Evolutionary conservation across 2,329 filamentous ascomycete genomes (phyloP).

Genomic region (Colletotrichum sp.): DNA sequence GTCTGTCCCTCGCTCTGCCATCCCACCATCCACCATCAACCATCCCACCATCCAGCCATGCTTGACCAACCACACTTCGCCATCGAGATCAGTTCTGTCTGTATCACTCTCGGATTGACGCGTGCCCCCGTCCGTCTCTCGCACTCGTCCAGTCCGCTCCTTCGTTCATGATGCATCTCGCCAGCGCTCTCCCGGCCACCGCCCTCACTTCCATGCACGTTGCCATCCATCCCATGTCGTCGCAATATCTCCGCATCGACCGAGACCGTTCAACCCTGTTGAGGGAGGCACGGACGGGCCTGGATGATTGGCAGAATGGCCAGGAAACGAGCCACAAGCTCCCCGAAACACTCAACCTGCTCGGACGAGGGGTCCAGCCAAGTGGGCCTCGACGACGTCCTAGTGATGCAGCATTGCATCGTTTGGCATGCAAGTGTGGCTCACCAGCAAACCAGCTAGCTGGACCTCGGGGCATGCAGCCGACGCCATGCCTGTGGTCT

Average conservation of each 20-base stretch:
- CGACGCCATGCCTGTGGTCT: neutral
- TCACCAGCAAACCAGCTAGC: neutral
- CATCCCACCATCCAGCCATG: neutral
- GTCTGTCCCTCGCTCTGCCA: neutral
- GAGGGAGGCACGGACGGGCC: neutral
- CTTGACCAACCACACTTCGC: neutral
- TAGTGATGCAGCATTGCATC: conserved; percentile 20
- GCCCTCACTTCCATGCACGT: neutral
- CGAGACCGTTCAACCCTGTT: neutral
- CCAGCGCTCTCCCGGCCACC: neutral
- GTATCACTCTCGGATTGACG: neutral
- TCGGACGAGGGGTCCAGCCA: conserved; percentile 10
- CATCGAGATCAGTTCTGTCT: neutral
- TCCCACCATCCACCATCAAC: neutral
- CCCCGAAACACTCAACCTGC: neutral
- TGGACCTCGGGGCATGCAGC: neutral
- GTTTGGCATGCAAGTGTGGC: conserved; percentile 15
- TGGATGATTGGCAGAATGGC: conserved; percentile 1
- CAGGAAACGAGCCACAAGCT: conserved; percentile 1
- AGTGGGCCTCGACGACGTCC: neutral
- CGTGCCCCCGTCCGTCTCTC: neutral
- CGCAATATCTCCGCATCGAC: neutral
- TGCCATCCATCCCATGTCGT: conserved; percentile 6
- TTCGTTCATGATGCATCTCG: neutral
- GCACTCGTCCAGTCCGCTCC: neutral